Evolutionary conservation across 306 rosid species (phyloP).

Genomic region (Vachellia pachyceras): DNA sequence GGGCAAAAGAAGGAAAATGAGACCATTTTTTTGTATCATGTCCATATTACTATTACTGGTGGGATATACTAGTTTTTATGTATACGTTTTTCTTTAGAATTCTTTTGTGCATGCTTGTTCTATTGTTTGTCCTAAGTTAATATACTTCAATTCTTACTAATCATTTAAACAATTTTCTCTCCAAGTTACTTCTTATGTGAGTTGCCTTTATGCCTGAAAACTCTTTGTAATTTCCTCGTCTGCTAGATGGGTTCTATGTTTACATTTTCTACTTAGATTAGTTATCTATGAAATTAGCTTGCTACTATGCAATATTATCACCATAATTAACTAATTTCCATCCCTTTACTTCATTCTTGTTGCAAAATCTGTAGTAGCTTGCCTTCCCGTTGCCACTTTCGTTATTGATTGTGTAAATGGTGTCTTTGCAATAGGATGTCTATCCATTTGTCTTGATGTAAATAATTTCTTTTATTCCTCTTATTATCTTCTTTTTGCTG

Average conservation of each 20-base stretch:
- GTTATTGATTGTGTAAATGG: slow-evolving; percentile 20
- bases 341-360: slow-evolving; percentile 25
- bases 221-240: background rate
- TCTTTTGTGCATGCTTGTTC: too few relatives aligned
- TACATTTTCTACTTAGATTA: background rate
- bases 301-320: slow-evolving; percentile 13
- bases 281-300: slow-evolving; percentile 12
- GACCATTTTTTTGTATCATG: background rate
- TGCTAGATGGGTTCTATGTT: slow-evolving; percentile 30
- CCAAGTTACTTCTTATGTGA: slow-evolving; percentile 2
- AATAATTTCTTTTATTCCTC: slow-evolving; percentile 26
- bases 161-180: background rate
- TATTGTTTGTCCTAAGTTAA: too few relatives aligned
- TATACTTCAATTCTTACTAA: background rate
- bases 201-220: slow-evolving; percentile 2
- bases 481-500: slow-evolving; percentile 12
- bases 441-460: slow-evolving; percentile 21
- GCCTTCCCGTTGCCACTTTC: slow-evolving; percentile 8
- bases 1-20: background rate
- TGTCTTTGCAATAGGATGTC: slow-evolving; percentile 16
- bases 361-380: slow-evolving; percentile 29
- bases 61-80: too few relatives aligned
- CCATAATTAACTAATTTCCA: background rate
- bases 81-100: too few relatives aligned
- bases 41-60: too few relatives aligned